A percentile compares a stretch with the other conserved stretches of the same genome.
Evolutionary conservation across 768 basidiomycete species (phyloP).

Genomic region (Inosperma sp.): DNA sequence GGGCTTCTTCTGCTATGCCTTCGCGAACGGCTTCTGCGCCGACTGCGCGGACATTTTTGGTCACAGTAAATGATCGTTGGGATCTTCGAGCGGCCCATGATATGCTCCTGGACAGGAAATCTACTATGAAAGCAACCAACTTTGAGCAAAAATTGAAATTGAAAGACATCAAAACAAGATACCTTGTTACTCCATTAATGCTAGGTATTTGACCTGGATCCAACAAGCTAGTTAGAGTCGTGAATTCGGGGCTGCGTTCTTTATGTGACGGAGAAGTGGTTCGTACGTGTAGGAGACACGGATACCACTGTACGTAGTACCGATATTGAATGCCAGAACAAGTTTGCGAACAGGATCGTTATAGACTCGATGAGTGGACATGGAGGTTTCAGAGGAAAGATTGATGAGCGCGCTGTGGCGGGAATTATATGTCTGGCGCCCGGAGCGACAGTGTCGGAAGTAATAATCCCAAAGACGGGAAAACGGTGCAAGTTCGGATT

Average conservation of each 20-base stretch:
- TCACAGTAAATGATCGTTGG: conserved; percentile 43
- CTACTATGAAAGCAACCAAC: conserved; percentile 24
- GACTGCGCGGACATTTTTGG: conserved; percentile 31
- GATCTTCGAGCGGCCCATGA: conserved; percentile 43
- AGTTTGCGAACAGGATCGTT: conserved; percentile 30
- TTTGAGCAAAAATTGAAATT: conserved; percentile 24
- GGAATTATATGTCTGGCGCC: too few species aligned
- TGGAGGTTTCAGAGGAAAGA: not conserved
- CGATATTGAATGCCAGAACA: conserved; percentile 34
- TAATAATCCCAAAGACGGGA: too few species aligned
- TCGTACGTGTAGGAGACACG: conserved; percentile 19
- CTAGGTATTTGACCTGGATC: conserved; percentile 27
- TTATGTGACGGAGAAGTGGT: not conserved
- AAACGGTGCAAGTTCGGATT: conserved; percentile 95
- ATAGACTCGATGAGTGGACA: conserved; percentile 23
- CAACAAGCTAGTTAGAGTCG: conserved; percentile 27
- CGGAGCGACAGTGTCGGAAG: too few species aligned
- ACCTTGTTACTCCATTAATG: conserved; percentile 38
- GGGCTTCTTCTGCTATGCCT: conserved; percentile 34
- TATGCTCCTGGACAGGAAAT: conserved; percentile 43
- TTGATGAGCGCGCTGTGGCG: not conserved
- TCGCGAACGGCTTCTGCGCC: conserved; percentile 46
- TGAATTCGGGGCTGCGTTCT: not conserved
- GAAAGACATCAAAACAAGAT: conserved; percentile 7
- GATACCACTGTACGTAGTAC: conserved; percentile 36